phyloP scores from a whole-genome alignment of 345 rosid genomes.

The Arabidopsis suecica region DNA sequence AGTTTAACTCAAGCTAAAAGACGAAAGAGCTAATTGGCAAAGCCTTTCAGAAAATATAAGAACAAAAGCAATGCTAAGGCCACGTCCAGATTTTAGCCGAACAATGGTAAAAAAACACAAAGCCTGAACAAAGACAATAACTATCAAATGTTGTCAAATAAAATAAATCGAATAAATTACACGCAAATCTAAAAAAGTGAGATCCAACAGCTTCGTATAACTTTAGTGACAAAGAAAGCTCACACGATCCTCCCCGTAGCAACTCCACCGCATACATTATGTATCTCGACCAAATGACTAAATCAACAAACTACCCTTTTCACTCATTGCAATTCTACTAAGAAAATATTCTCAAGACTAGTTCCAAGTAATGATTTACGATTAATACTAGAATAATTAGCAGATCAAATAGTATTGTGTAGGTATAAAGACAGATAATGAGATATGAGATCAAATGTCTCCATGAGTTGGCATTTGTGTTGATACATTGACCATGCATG shows the following conservation, averaged over 20 bases:
- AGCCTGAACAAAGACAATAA: not conserved
- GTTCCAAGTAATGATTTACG: not conserved
- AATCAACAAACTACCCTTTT: not conserved
- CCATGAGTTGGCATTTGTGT: conserved; percentile 24
- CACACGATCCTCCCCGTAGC: conserved; percentile 36
- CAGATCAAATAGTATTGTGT: not conserved
- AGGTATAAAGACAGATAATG: not conserved
- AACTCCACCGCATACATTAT: conserved; percentile 31
- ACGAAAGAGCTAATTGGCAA: not conserved
- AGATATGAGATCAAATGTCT: conserved; percentile 1
- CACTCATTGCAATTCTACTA: not conserved
- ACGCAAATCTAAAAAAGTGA: conserved; percentile 22
- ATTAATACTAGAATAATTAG: not conserved
- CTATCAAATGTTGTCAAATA: conserved; percentile 12
- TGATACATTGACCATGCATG: conserved; percentile 32
- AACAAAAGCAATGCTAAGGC: conserved; percentile 15
- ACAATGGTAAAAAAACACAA: conserved; percentile 23
- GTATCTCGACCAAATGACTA: not conserved
- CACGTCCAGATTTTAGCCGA: conserved; percentile 29
- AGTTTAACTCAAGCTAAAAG: not conserved
- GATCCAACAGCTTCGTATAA: conserved; percentile 29
- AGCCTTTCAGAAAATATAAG: not conserved
- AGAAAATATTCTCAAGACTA: not conserved
- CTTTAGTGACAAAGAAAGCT: conserved; percentile 34
- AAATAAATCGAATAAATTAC: not conserved